These are phyloP conservation scores for Aspergillus chevalieri DNA, from an alignment of 2,329 filamentous ascomycete species.

Conservation along the genomic window DNA sequence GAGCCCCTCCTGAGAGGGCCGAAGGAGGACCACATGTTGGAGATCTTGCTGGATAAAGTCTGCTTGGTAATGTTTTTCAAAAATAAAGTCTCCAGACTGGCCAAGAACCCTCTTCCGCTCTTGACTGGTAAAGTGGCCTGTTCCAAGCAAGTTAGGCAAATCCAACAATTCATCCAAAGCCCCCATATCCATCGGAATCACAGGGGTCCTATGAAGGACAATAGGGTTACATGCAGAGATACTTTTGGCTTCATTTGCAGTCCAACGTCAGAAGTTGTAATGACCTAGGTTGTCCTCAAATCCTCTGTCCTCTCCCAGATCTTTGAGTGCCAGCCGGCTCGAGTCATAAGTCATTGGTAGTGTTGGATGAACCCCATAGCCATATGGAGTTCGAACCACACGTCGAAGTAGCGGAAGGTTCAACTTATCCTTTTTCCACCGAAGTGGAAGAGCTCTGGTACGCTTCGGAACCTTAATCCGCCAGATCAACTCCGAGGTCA, in stretches of 20 bases:
- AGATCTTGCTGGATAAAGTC: constrained; percentile 22
- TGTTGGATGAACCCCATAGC: constrained; percentile 16
- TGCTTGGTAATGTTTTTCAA: constrained; percentile 23
- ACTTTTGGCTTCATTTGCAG: constrained; percentile 24
- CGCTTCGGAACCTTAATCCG: constrained; percentile 15
- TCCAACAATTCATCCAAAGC: not conserved
- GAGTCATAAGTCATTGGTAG: constrained; percentile 24
- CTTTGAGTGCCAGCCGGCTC: constrained; percentile 16
- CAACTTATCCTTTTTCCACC: constrained; percentile 9
- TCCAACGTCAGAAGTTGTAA: constrained; percentile 23
- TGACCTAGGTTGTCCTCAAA: constrained; percentile 23
- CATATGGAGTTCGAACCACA: constrained; percentile 13
- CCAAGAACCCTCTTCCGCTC: constrained; percentile 22
- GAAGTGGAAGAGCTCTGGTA: constrained; percentile 8
- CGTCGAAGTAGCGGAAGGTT: constrained; percentile 17
- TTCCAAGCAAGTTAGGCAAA: constrained; percentile 6
- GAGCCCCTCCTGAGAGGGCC: constrained; percentile 18
- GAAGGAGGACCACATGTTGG: constrained; percentile 22
- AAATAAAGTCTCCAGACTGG: constrained; percentile 17
- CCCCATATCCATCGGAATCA: not conserved
- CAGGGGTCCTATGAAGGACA: no score
- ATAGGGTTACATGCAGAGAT: constrained; percentile 1
- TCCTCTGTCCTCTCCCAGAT: constrained; percentile 17
- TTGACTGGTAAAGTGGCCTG: constrained; percentile 22
- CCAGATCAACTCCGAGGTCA: constrained; percentile 21